phyloP scores from a whole-genome alignment of 768 basidiomycete genomes.

The Suillus subluteus region DNA sequence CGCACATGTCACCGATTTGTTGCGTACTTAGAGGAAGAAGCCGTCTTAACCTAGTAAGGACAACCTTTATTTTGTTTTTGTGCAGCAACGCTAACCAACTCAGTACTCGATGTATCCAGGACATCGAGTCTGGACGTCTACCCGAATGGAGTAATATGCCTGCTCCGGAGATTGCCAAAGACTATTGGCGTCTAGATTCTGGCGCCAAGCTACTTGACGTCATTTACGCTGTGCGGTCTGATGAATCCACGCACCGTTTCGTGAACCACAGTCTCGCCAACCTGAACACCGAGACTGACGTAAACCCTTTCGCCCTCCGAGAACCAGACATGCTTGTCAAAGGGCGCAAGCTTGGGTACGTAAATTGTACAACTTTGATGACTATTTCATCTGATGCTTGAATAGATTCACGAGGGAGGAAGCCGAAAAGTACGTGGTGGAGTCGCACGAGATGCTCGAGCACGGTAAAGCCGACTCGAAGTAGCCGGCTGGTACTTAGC shows the following conservation, averaged over 20 bases:
- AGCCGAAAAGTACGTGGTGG: slow-evolving; percentile 63
- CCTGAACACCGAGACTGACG: slow-evolving; percentile 72
- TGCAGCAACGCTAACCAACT: slow-evolving; percentile 18
- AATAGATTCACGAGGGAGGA: slow-evolving; percentile 69
- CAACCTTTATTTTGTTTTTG: slow-evolving; percentile 17
- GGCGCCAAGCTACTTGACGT: slow-evolving; percentile 85
- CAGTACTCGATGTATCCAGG: slow-evolving; percentile 81
- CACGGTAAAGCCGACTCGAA: slow-evolving; percentile 30
- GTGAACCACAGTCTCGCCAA: slow-evolving; percentile 96
- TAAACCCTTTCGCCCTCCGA: slow-evolving; percentile 87
- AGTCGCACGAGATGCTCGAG: slow-evolving; percentile 58
- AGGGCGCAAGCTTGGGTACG: slow-evolving; percentile 76
- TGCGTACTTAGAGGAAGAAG: slow-evolving; percentile 92
- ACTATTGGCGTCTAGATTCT: slow-evolving; percentile 85
- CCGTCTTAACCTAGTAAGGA: slow-evolving; percentile 86
- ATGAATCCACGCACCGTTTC: slow-evolving; percentile 92
- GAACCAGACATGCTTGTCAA: slow-evolving; percentile 89
- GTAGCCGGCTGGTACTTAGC: slow-evolving; percentile 19
- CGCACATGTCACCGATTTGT: slow-evolving; percentile 89
- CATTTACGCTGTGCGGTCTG: slow-evolving; percentile 89
- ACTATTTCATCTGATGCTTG: neutral
- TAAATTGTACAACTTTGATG: slow-evolving; percentile 17
- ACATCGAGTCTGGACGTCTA: slow-evolving; percentile 79
- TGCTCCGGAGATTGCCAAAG: slow-evolving; percentile 89
- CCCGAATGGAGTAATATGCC: slow-evolving; percentile 79